These are phyloP conservation scores for Mimosa pudica DNA, from an alignment of 306 rosid genomes.

Conservation along the genomic window DNA sequence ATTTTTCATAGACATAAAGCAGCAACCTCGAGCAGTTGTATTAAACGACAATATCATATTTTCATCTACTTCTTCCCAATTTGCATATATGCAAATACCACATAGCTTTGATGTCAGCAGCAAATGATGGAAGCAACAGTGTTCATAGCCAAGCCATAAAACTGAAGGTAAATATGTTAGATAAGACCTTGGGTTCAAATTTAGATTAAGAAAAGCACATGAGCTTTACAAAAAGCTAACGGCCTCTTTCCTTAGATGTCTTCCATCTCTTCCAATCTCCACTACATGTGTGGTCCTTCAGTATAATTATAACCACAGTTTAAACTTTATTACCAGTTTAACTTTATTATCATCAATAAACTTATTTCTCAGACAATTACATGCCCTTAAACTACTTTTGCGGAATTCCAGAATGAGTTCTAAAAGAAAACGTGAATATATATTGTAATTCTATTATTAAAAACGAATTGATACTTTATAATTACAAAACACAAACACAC, in stretches of 20 bases:
- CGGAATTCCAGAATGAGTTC: no score
- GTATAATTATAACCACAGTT: no score
- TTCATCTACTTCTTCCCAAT: conserved; percentile 28
- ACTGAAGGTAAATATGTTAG: conserved; percentile 11
- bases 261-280: no score
- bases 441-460: not conserved
- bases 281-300: no score
- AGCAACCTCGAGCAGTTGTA: conserved; percentile 89
- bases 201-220: not conserved
- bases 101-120: not conserved
- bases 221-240: no score
- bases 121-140: not conserved
- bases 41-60: conserved; percentile 26
- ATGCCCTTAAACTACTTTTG: no score
- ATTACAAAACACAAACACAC: not conserved
- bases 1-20: conserved; percentile 84
- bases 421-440: not conserved
- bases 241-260: no score
- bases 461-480: not conserved
- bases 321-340: no score
- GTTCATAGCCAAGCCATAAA: not conserved
- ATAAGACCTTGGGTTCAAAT: not conserved
- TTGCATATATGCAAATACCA: conserved; percentile 21
- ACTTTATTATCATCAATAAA: no score
- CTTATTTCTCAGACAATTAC: no score